Conservation (phyloP, 345 rosid species). For the Limnanthes douglasii region DNA sequence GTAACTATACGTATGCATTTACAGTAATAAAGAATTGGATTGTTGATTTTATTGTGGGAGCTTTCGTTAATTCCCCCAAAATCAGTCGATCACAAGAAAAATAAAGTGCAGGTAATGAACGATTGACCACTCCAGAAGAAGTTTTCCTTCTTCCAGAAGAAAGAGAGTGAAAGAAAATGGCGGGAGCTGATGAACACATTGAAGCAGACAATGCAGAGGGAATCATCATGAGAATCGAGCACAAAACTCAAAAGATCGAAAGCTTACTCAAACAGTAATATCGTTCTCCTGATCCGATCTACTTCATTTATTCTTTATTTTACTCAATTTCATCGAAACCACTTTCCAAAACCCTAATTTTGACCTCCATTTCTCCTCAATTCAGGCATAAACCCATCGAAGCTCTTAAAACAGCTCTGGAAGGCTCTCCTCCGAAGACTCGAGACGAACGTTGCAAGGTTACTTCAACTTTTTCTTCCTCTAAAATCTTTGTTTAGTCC, state of each 20-base stretch:
- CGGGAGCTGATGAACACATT: slow-evolving; percentile 29
- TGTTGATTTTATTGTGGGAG: too few species aligned
- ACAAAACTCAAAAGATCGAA: slow-evolving; percentile 82
- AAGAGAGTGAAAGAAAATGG: slow-evolving; percentile 17
- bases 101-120: too few species aligned
- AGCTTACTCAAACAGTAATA: slow-evolving; percentile 72
- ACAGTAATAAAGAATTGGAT: too few species aligned
- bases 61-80: too few species aligned
- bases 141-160: too few species aligned
- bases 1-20: too few species aligned
- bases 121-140: too few species aligned
- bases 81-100: too few species aligned
- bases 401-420: slow-evolving; percentile 86
- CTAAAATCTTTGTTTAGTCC: background rate
- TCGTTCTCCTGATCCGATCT: background rate
- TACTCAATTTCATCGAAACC: background rate
- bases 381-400: slow-evolving; percentile 42
- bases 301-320: background rate
- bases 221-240: slow-evolving; percentile 78
- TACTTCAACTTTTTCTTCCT: background rate
- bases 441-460: slow-evolving; percentile 94
- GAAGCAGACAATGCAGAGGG: slow-evolving; percentile 92
- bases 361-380: background rate
- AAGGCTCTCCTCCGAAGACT: slow-evolving; percentile 80
- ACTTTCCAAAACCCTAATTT: background rate